Evolutionary conservation across 164 flowering plant genomes (phyloP), one percentile per base, ranked within the genome.

Genomic region (Santalum album): DNA sequence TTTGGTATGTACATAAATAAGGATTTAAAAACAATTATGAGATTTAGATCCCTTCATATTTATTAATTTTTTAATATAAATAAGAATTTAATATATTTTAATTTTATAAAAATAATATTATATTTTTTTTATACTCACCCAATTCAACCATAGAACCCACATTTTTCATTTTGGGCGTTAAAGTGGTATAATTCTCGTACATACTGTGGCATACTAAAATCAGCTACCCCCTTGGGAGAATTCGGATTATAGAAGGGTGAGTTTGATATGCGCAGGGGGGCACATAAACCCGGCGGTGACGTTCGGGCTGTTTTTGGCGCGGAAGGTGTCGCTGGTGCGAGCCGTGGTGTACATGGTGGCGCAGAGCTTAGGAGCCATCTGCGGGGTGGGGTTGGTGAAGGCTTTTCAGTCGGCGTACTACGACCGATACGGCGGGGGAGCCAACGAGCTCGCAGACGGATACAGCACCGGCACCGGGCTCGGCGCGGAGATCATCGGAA

Each of bases 341-440:
- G 86, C 86, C n/a, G 34, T 78, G 15, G 2, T 81, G 62, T 81
- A 78, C 76, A 78, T 78, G 76, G 79, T 62, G 61, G 83, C 81
- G 49, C 86, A 81, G 70, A 72, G 79, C 56, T 52, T 78, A 53
- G 86, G 86, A 0, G 83, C 83, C 56, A 72, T 81, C 2, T 68
- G 77, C 20, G 83, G 86, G 1, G 70, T 68, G 46, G 86, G 78
- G 2, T 63, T 81, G 18, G 86, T 78, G 6, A 81, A 81, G 76
- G 73, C 75, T 0, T 76, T 81, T 70, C 83, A 78, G 51, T 68
- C 58, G 32, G 29, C 67, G 18, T 59, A 58, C 63, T 81, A 70
- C 54, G 27, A 6, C 45, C n/a, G 32, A 1, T 75, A 74, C 52
- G 79, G 76, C 14, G 86, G 86, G 10, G 86, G 86, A 0, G 83